Conservation (phyloP, 768 basidiomycete species). For the Mycena capillaripes region DNA sequence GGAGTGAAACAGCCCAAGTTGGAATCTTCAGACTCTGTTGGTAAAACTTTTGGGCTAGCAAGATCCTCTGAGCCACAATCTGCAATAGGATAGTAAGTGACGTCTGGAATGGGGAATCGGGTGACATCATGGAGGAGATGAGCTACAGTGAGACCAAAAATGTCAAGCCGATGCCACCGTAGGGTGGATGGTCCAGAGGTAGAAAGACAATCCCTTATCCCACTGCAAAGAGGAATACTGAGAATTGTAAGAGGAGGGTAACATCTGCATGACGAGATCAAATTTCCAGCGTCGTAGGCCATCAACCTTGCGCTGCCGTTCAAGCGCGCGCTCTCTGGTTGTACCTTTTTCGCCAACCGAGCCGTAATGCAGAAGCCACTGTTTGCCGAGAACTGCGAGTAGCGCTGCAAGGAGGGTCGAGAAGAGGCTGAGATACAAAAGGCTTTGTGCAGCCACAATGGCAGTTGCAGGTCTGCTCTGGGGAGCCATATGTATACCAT, state of each 20-base stretch:
- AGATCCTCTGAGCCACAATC: too few relatives aligned
- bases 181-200: background rate
- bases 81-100: too few relatives aligned
- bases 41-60: too few relatives aligned
- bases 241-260: background rate
- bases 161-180: background rate
- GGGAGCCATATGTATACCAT: too few relatives aligned
- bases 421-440: too few relatives aligned
- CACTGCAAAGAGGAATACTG: background rate
- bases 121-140: background rate
- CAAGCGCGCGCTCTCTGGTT: background rate
- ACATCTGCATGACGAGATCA: background rate
- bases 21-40: too few relatives aligned
- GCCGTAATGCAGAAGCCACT: background rate
- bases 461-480: too few relatives aligned
- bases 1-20: too few relatives aligned
- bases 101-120: background rate
- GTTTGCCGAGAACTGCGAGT: too few relatives aligned
- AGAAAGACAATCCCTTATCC: too few relatives aligned
- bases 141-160: background rate
- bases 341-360: background rate
- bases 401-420: too few relatives aligned
- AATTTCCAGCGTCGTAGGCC: background rate
- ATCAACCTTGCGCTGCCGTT: background rate
- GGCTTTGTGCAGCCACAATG: too few relatives aligned